Evolutionary conservation across 306 rosid genomes (phyloP).

Genomic region (Cucumis melo): DNA sequence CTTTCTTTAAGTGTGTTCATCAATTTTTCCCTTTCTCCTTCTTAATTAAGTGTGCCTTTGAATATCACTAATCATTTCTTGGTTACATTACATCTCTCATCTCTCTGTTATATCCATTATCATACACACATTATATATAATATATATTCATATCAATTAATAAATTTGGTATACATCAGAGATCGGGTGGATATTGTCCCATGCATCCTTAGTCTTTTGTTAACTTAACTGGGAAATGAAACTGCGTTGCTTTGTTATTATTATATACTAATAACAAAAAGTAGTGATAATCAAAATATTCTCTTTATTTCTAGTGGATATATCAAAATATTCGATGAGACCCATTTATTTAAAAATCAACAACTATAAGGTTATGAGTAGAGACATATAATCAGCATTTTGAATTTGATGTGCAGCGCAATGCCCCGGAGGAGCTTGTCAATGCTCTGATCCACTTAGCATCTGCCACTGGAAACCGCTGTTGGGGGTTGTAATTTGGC

Average conservation of each 20-base stretch:
- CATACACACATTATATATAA: no score
- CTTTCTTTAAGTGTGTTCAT: neutral
- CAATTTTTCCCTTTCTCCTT: constrained; percentile 1
- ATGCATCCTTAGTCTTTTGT: no score
- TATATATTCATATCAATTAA: no score
- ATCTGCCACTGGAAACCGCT: constrained; percentile 15
- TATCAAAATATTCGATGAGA: neutral
- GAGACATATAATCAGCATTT: neutral
- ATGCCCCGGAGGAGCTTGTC: constrained; percentile 26
- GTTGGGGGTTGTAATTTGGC: constrained; percentile 12
- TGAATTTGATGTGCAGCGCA: constrained; percentile 12
- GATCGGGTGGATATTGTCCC: no score
- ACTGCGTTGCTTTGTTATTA: no score
- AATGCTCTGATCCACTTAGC: constrained; percentile 15
- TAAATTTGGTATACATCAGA: no score
- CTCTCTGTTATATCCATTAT: no score
- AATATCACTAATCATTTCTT: neutral
- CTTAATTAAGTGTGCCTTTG: neutral
- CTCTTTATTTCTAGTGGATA: no score
- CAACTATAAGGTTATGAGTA: neutral
- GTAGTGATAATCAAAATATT: no score
- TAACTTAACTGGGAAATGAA: no score
- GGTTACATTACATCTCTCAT: no score
- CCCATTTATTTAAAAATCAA: neutral
- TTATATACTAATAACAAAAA: no score